phyloP scores from a whole-genome alignment of 768 basidiomycete genomes.

The Albatrellus ellisii region DNA sequence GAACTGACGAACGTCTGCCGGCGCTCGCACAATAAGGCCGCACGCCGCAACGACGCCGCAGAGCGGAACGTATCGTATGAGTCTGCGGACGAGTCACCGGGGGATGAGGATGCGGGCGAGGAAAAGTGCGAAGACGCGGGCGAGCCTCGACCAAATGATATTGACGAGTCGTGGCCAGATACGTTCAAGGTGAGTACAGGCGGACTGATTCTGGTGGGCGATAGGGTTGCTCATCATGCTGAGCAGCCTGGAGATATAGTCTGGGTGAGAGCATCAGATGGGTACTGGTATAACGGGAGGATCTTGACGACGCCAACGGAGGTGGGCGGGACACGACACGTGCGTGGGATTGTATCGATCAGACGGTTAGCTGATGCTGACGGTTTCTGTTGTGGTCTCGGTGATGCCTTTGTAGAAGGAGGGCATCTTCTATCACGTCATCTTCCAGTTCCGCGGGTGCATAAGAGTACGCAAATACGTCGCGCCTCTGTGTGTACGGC shows the following conservation, averaged over 20 bases:
- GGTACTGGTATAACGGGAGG: not conserved
- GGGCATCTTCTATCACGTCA: constrained; percentile 11
- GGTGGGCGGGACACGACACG: constrained; percentile 10
- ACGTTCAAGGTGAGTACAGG: constrained; percentile 6
- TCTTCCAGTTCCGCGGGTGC: constrained; percentile 4
- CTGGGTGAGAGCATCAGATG: not conserved
- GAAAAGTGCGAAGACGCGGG: constrained; percentile 5
- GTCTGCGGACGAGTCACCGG: not conserved
- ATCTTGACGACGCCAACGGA: not conserved
- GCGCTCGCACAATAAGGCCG: too few relatives aligned
- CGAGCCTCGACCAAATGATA: constrained; percentile 9
- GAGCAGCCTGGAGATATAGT: not conserved
- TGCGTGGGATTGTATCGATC: not conserved
- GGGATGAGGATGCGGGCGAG: constrained; percentile 2
- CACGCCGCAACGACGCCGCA: too few relatives aligned
- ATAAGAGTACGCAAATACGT: constrained; percentile 12
- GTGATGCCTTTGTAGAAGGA: constrained; percentile 4
- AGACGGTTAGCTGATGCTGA: not conserved
- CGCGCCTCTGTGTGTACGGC: constrained; percentile 18
- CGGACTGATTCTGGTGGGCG: not conserved
- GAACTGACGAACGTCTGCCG: too few relatives aligned
- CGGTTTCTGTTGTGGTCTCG: not conserved
- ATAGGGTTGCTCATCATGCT: not conserved
- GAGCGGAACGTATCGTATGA: too few relatives aligned
- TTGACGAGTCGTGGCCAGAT: constrained; percentile 13